Percentiles rank a stretch among this genome's conserved stretches.
phyloP scores from a whole-genome alignment of 108 stramenopile genomes.

The Conticribra guillardii region DNA sequence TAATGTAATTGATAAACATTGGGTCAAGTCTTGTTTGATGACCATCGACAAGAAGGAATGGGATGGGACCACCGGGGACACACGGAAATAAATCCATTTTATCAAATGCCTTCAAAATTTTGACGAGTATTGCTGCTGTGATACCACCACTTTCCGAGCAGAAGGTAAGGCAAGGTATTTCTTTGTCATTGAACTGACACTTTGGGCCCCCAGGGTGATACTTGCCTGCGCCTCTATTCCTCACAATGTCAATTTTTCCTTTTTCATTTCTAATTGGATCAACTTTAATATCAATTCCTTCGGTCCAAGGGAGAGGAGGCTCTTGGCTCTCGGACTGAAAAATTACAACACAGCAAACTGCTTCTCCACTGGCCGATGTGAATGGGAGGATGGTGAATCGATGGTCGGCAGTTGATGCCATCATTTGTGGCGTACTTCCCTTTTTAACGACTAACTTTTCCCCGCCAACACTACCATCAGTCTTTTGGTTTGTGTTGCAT shows the following conservation, averaged over 20 bases:
- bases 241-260: not conserved
- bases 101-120: slow-evolving; percentile 8
- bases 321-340: not conserved
- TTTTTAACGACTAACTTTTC: not conserved
- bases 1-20: slow-evolving; percentile 2
- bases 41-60: slow-evolving; percentile 5
- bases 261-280: not conserved
- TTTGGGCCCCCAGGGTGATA: slow-evolving; percentile 14
- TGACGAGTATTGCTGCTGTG: not conserved
- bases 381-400: not conserved
- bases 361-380: not conserved
- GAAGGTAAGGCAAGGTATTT: not conserved
- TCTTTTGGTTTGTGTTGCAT: not conserved
- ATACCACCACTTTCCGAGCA: slow-evolving; percentile 1
- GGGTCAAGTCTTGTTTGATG: slow-evolving; percentile 5
- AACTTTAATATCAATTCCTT: slow-evolving; percentile 1
- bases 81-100: slow-evolving; percentile 1
- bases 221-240: not conserved
- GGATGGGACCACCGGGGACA: slow-evolving; percentile 17
- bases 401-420: not conserved
- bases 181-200: slow-evolving; percentile 2
- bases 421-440: not conserved
- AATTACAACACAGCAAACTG: not conserved
- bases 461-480: slow-evolving; percentile 1
- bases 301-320: not conserved